A percentile compares a stretch with the other conserved stretches of the same genome.
phyloP scores from a whole-genome alignment of 345 rosid genomes.

The Abelmoschus esculentus region DNA sequence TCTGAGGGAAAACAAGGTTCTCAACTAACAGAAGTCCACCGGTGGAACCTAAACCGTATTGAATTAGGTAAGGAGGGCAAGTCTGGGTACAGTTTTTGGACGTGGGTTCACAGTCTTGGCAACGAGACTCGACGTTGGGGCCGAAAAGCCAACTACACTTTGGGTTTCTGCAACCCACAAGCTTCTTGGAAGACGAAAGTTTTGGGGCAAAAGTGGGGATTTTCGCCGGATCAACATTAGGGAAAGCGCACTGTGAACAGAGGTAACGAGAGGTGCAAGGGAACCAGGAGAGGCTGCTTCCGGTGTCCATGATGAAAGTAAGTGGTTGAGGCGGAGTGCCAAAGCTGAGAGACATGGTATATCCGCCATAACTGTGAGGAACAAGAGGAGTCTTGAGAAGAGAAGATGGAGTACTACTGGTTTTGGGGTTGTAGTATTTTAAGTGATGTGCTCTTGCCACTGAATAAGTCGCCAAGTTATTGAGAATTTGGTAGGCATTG shows the following conservation, averaged over 20 bases:
- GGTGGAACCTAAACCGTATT: slow-evolving; percentile 73
- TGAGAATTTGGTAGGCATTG: background rate
- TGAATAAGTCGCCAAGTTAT: background rate
- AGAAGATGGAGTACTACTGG: slow-evolving; percentile 11
- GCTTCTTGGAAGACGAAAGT: slow-evolving; percentile 46
- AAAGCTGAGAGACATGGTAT: slow-evolving; percentile 66
- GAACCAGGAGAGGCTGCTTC: slow-evolving; percentile 81
- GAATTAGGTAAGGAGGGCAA: slow-evolving; percentile 55
- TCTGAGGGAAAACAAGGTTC: slow-evolving; percentile 37
- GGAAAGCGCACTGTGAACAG: slow-evolving; percentile 48
- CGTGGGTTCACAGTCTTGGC: slow-evolving; percentile 33
- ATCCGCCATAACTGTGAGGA: slow-evolving; percentile 68
- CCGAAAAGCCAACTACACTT: slow-evolving; percentile 58
- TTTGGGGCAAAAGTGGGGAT: slow-evolving; percentile 47
- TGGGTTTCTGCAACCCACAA: slow-evolving; percentile 56
- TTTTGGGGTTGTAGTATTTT: background rate
- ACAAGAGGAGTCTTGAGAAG: slow-evolving; percentile 38
- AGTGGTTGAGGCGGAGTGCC: slow-evolving; percentile 71
- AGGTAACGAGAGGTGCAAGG: slow-evolving; percentile 71
- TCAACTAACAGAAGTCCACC: slow-evolving; percentile 57
- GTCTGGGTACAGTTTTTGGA: slow-evolving; percentile 23
- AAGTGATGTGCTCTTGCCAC: background rate
- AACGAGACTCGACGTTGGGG: slow-evolving; percentile 29
- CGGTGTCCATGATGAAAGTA: slow-evolving; percentile 65
- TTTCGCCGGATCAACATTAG: slow-evolving; percentile 27